Conservation (phyloP, 805 yeast genomes). For the Saccharomycopsis malanga region DNA sequence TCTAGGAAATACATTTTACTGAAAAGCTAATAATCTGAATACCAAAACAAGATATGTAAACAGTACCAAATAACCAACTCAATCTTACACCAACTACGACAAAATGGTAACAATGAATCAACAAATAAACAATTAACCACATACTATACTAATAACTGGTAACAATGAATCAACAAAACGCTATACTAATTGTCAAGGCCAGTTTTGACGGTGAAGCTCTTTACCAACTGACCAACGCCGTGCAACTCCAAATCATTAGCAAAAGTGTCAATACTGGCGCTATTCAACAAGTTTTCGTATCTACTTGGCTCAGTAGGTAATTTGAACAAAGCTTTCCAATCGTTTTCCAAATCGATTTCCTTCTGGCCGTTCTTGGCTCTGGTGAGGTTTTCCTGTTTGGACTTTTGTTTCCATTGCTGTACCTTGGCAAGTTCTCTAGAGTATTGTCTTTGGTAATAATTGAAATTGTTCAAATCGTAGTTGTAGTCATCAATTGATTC, state of each 20-base stretch:
- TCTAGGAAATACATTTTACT: no score
- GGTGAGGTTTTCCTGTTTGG: constrained; percentile 57
- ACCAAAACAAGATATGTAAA: no score
- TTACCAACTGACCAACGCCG: constrained; percentile 59
- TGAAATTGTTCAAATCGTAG: constrained; percentile 72
- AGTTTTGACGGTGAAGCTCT: constrained; percentile 52
- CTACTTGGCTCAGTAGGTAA: constrained; percentile 72
- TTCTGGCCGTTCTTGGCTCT: constrained; percentile 53
- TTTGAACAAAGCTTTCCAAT: constrained; percentile 60
- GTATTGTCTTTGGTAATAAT: constrained; percentile 72
- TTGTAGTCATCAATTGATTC: constrained; percentile 68
- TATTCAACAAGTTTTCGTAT: constrained; percentile 59
- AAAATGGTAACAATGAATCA: no score
- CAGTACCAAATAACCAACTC: no score
- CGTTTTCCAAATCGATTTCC: constrained; percentile 40
- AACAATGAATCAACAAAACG: no score
- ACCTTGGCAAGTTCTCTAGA: constrained; percentile 65
- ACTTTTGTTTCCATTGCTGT: constrained; percentile 66
- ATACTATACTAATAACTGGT: no score
- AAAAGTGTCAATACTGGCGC: constrained; percentile 61
- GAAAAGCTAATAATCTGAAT: no score
- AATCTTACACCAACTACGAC: no score
- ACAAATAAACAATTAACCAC: no score
- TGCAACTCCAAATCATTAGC: constrained; percentile 66
- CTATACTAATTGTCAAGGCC: constrained; percentile 38